Evolutionary conservation across 306 rosid species (phyloP).

Genomic region (Trifolium subterraneum): DNA sequence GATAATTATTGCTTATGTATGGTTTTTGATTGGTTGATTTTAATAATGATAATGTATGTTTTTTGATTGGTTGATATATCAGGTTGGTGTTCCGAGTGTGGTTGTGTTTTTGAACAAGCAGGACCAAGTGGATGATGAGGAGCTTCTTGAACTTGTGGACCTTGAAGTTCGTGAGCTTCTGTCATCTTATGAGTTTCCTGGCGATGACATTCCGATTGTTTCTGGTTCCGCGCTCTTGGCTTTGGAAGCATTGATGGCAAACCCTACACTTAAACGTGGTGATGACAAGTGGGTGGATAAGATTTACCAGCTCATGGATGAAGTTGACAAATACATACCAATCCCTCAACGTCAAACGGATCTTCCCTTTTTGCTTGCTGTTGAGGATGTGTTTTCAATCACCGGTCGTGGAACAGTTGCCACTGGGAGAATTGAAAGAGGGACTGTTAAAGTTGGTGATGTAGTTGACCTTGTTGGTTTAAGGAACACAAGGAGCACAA

Average conservation of each 20-base stretch:
- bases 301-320: slow-evolving; percentile 75
- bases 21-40: neutral
- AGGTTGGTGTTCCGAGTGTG: slow-evolving; percentile 86
- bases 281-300: slow-evolving; percentile 86
- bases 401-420: slow-evolving; percentile 94
- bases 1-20: neutral
- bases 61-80: slow-evolving; percentile 19
- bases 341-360: slow-evolving; percentile 83
- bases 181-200: slow-evolving; percentile 79
- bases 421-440: slow-evolving; percentile 84
- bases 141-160: slow-evolving; percentile 80
- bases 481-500: slow-evolving; percentile 68
- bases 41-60: neutral
- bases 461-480: slow-evolving; percentile 76
- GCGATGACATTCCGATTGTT: slow-evolving; percentile 77
- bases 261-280: slow-evolving; percentile 63
- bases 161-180: slow-evolving; percentile 84
- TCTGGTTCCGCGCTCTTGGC: slow-evolving; percentile 86
- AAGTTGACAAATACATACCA: slow-evolving; percentile 75
- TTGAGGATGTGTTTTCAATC: slow-evolving; percentile 84
- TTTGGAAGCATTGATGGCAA: slow-evolving; percentile 74
- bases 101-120: slow-evolving; percentile 82
- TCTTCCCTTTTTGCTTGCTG: slow-evolving; percentile 76
- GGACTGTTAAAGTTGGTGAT: slow-evolving; percentile 64
- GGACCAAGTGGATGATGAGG: slow-evolving; percentile 89